Evolutionary conservation across 177 flowering plant species (phyloP).

Genomic region (Vitis hybrid): DNA sequence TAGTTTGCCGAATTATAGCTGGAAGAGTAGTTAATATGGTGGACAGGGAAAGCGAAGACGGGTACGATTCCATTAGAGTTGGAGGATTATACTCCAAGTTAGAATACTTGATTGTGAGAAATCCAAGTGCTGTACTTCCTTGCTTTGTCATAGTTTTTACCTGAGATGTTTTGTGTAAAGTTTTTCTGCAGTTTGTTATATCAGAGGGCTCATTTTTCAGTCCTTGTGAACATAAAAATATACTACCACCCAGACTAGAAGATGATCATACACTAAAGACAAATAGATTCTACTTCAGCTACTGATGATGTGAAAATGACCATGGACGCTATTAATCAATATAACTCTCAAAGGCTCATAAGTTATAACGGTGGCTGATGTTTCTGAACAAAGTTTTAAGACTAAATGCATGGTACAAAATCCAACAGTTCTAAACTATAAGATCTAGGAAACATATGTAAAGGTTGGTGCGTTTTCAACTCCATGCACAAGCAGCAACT

Average conservation of each 20-base stretch:
- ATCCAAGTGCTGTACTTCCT: slow-evolving; percentile 48
- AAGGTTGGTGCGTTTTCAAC: slow-evolving; percentile 16
- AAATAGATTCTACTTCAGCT: slow-evolving; percentile 1
- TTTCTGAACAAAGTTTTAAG: too few species aligned
- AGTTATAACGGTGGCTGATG: too few species aligned
- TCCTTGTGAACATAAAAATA: background rate
- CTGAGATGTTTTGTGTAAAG: slow-evolving; percentile 8
- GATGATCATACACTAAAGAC: too few species aligned
- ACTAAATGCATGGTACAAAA: too few species aligned
- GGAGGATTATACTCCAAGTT: slow-evolving; percentile 12
- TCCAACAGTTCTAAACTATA: too few species aligned
- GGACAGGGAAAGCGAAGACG: slow-evolving; percentile 20
- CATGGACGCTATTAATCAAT: too few species aligned
- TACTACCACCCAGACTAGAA: too few species aligned
- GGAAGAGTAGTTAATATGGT: slow-evolving; percentile 27
- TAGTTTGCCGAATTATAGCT: slow-evolving; percentile 55
- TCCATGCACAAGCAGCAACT: slow-evolving; percentile 74
- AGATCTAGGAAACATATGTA: background rate
- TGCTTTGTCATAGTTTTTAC: slow-evolving; percentile 50
- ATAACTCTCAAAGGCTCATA: too few species aligned
- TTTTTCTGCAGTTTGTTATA: background rate
- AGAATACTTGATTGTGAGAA: slow-evolving; percentile 27
- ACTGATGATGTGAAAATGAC: too few species aligned
- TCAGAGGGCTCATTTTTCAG: background rate
- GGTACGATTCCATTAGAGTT: slow-evolving; percentile 29